phyloP scores from a whole-genome alignment of 192 early-diverging fungal species.

The Pilaira anomala region DNA sequence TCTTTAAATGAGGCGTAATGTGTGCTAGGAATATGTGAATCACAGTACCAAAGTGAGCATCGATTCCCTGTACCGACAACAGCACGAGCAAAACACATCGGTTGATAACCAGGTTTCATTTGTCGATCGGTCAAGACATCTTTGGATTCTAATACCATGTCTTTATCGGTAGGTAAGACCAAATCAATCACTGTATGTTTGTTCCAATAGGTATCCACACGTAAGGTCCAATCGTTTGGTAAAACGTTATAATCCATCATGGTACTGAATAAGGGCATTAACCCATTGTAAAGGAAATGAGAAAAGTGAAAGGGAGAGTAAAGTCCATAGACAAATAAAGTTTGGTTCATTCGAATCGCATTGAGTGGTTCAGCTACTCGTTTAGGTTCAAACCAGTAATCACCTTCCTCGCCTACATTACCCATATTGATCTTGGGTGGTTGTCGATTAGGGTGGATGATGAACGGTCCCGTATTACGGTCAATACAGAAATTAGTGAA shows the following conservation, averaged over 20 bases:
- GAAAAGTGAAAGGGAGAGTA: constrained; percentile 44
- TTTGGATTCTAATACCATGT: constrained; percentile 15
- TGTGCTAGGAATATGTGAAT: constrained; percentile 9
- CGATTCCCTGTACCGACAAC: constrained; percentile 28
- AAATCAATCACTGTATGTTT: constrained; percentile 23
- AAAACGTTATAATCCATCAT: constrained; percentile 21
- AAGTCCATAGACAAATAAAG: constrained; percentile 41
- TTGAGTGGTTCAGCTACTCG: background rate
- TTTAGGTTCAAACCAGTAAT: constrained; percentile 21
- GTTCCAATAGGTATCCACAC: constrained; percentile 15
- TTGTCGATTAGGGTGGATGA: background rate
- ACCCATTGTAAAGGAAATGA: constrained; percentile 46
- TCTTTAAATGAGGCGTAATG: constrained; percentile 22
- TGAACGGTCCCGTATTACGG: constrained; percentile 20
- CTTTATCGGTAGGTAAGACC: constrained; percentile 11
- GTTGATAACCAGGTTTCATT: background rate
- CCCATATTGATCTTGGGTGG: constrained; percentile 29
- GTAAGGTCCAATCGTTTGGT: constrained; percentile 23
- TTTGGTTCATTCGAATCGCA: constrained; percentile 35
- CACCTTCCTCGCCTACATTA: constrained; percentile 5
- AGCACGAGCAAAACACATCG: constrained; percentile 34
- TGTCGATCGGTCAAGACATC: constrained; percentile 15
- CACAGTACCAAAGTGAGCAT: constrained; percentile 30
- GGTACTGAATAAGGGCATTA: constrained; percentile 43
- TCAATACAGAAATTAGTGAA: constrained; percentile 37